These are phyloP conservation scores for Ogataea polymorpha DNA, from an alignment of 805 yeast species.

Conservation along the genomic window DNA sequence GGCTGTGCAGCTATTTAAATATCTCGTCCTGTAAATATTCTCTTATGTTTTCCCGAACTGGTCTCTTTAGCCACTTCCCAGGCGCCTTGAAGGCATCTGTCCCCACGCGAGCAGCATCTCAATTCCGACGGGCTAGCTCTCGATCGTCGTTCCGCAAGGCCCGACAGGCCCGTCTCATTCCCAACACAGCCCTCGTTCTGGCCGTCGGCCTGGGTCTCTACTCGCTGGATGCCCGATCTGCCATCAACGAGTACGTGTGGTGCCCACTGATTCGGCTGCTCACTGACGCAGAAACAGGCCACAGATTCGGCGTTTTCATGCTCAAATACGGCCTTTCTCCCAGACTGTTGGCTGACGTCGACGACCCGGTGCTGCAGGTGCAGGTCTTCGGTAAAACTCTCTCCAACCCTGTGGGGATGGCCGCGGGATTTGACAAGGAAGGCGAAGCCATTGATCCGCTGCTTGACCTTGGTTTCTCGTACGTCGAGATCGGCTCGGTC, in stretches of 20 bases:
- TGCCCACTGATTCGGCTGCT: slow-evolving; percentile 71
- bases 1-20: slow-evolving; percentile 1
- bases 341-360: slow-evolving; percentile 49
- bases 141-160: not conserved
- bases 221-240: slow-evolving; percentile 78
- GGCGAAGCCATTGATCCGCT: slow-evolving; percentile 87
- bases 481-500: slow-evolving; percentile 89
- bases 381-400: slow-evolving; percentile 62
- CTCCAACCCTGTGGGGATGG: slow-evolving; percentile 82
- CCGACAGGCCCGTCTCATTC: slow-evolving; percentile 9
- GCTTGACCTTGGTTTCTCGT: slow-evolving; percentile 75
- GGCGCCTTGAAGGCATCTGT: not conserved
- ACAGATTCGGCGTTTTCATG: slow-evolving; percentile 64
- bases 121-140: no score
- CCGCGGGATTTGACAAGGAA: slow-evolving; percentile 94
- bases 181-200: slow-evolving; percentile 20
- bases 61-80: not conserved
- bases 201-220: slow-evolving; percentile 39
- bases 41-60: slow-evolving; percentile 2
- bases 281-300: slow-evolving; percentile 87
- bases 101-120: not conserved
- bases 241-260: slow-evolving; percentile 73
- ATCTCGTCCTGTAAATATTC: not conserved
- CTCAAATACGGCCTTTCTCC: slow-evolving; percentile 73
- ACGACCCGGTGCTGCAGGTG: slow-evolving; percentile 52